Conservation (phyloP, 768 basidiomycete species). For the Dioszegia crocea region DNA sequence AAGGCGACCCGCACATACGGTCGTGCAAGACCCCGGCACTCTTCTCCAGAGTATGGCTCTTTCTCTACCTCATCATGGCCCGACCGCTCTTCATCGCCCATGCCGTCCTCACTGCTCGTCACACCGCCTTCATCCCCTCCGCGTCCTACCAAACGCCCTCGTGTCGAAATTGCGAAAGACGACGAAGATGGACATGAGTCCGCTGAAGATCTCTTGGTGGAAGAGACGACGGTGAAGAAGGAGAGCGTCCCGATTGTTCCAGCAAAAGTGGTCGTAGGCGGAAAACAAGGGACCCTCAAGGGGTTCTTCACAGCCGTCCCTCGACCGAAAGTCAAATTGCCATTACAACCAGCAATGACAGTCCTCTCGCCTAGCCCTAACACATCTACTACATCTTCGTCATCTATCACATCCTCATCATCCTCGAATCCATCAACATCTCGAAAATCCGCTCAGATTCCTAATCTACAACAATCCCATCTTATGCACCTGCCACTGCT, state of each 20-base stretch:
- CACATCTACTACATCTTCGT: too few relatives aligned
- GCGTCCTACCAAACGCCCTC: neutral
- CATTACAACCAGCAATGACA: slow-evolving; percentile 9
- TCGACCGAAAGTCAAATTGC: slow-evolving; percentile 5
- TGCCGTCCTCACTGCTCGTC: neutral
- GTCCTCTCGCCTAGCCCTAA: neutral
- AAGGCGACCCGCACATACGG: slow-evolving; percentile 33
- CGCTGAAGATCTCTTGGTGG: neutral
- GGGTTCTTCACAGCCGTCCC: slow-evolving; percentile 25
- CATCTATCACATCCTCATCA: neutral
- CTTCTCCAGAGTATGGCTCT: slow-evolving; percentile 1
- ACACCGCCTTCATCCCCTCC: slow-evolving; percentile 8
- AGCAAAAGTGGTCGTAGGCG: neutral
- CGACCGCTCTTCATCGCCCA: slow-evolving; percentile 1
- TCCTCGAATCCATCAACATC: neutral
- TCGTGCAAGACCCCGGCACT: neutral
- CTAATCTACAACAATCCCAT: slow-evolving; percentile 27
- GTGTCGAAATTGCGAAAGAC: neutral
- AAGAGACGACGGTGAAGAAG: neutral
- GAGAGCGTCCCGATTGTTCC: neutral
- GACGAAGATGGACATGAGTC: neutral
- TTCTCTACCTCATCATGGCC: slow-evolving; percentile 2
- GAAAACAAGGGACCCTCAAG: slow-evolving; percentile 20
- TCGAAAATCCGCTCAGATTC: neutral
- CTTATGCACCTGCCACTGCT: slow-evolving; percentile 37